Conservation (phyloP, 192 early-diverging fungal species). For the Backusella morwellensis region DNA sequence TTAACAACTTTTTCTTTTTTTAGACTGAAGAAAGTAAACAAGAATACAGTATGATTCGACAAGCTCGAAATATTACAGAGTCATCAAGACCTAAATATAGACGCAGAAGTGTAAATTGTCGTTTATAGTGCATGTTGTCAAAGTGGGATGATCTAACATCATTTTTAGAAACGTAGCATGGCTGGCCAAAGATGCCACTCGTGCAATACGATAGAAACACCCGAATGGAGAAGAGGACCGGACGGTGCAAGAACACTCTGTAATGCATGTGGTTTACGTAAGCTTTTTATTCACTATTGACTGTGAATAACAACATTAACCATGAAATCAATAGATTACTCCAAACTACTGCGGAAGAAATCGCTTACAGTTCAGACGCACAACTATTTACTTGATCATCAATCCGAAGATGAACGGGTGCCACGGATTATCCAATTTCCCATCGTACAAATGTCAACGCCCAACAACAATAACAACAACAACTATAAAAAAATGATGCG, state of each 20-base stretch:
- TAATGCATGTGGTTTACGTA: constrained; percentile 94
- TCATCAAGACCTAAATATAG: constrained; percentile 8
- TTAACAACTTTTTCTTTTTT: not conserved
- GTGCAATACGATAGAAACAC: constrained; percentile 85
- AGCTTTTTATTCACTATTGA: constrained; percentile 31
- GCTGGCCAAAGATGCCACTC: constrained; percentile 54
- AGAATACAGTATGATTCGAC: constrained; percentile 15
- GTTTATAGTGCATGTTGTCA: not conserved
- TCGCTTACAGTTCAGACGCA: constrained; percentile 11
- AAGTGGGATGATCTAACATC: not conserved
- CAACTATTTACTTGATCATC: constrained; percentile 1
- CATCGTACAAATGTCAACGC: not conserved
- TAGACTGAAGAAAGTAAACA: not conserved
- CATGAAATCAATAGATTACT: constrained; percentile 1
- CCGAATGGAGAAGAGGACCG: constrained; percentile 94
- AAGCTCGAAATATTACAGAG: constrained; percentile 14
- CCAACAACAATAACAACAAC: not conserved
- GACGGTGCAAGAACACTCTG: constrained; percentile 93
- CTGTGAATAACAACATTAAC: not conserved
- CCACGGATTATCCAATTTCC: not conserved
- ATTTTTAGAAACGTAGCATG: constrained; percentile 17
- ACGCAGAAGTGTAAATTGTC: constrained; percentile 15
- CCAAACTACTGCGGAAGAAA: not conserved
- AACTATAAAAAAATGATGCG: not conserved
- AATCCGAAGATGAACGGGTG: not conserved